Percentiles rank a stretch among this genome's conserved stretches.
phyloP scores from a whole-genome alignment of 257 asterid genomes.

The Apocynum venetum region DNA sequence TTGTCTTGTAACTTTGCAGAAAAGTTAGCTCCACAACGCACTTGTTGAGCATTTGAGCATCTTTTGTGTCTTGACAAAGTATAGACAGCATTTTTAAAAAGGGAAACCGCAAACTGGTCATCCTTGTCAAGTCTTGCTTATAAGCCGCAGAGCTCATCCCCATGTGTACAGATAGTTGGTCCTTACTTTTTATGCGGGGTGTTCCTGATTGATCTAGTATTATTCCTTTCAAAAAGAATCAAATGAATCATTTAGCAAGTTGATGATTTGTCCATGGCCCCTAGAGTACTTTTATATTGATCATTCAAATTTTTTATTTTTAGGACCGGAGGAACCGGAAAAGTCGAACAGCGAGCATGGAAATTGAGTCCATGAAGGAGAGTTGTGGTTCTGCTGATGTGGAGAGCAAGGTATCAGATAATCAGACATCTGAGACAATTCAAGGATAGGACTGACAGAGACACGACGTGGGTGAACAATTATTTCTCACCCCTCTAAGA shows the following conservation, averaged over 20 bases:
- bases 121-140: not conserved
- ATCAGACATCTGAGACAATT: conserved; percentile 42
- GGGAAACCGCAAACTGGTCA: not conserved
- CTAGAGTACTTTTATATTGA: not conserved
- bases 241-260: not conserved
- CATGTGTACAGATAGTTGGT: not conserved
- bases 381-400: conserved; percentile 41
- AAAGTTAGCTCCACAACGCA: no score
- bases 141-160: not conserved
- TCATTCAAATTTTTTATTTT: not conserved
- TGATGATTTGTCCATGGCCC: not conserved
- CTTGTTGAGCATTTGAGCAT: not conserved
- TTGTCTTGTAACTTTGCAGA: not conserved
- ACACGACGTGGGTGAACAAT: conserved; percentile 28
- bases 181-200: not conserved
- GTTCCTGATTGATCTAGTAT: not conserved
- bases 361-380: conserved; percentile 60
- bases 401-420: conserved; percentile 42
- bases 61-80: not conserved
- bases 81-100: not conserved
- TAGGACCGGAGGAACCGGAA: conserved; percentile 73
- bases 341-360: conserved; percentile 71
- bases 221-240: not conserved
- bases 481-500: conserved; percentile 19
- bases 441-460: conserved; percentile 40